A percentile compares a stretch with the other conserved stretches of the same genome.
Evolutionary conservation across 257 asterid genomes (phyloP).

Genomic region (Henckelia pumila): DNA sequence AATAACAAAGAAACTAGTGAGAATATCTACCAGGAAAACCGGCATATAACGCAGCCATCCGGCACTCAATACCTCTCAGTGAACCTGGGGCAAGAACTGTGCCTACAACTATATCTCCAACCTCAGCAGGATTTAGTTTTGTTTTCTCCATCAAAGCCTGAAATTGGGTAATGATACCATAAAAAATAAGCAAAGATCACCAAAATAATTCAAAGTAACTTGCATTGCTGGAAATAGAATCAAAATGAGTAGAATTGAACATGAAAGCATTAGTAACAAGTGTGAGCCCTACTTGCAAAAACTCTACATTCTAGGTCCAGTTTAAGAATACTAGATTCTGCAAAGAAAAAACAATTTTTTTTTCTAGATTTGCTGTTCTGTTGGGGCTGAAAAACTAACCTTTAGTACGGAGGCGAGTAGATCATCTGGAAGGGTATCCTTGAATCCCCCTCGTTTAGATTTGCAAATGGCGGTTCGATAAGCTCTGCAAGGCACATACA

Average conservation of each 20-base stretch:
- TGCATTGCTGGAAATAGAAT: slow-evolving; percentile 3
- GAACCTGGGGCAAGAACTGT: slow-evolving; percentile 90
- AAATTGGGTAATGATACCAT: slow-evolving; percentile 2
- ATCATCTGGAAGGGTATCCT: slow-evolving; percentile 88
- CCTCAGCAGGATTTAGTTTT: slow-evolving; percentile 67
- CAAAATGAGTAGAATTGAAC: not conserved
- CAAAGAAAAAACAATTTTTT: slow-evolving; percentile 6
- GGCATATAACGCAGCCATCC: slow-evolving; percentile 90
- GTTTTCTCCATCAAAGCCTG: slow-evolving; percentile 80
- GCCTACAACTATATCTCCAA: slow-evolving; percentile 93
- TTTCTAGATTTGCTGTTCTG: not conserved
- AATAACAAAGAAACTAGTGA: slow-evolving; percentile 8
- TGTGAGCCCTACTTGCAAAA: not conserved
- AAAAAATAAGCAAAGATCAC: not conserved
- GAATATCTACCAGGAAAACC: slow-evolving; percentile 82
- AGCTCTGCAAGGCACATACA: slow-evolving; percentile 47
- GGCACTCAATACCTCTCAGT: slow-evolving; percentile 75
- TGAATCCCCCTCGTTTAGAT: slow-evolving; percentile 82
- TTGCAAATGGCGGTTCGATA: slow-evolving; percentile 84
- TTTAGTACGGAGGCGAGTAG: slow-evolving; percentile 84
- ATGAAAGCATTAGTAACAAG: slow-evolving; percentile 2
- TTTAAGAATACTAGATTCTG: too few relatives aligned
- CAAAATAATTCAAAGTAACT: not conserved
- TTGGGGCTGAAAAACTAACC: slow-evolving; percentile 37
- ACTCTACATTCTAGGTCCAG: too few relatives aligned